Evolutionary conservation across 2,329 filamentous ascomycete species (phyloP).

Genomic region (Lecanicillium sp.): DNA sequence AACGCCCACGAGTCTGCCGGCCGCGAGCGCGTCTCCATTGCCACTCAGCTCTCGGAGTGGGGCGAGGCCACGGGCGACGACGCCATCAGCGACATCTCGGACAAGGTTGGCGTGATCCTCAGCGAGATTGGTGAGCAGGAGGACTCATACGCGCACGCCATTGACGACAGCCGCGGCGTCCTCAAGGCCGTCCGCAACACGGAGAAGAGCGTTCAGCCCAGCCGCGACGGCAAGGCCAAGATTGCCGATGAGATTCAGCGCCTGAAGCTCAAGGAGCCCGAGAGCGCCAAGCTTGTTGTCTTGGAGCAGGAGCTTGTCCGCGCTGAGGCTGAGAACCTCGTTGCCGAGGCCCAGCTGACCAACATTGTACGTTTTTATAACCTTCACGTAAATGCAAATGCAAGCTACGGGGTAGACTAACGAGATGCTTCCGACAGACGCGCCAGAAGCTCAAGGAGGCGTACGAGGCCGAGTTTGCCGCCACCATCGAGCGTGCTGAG

Average conservation of each 20-base stretch:
- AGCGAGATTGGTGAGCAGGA: conserved; percentile 93
- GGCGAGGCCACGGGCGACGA: conserved; percentile 88
- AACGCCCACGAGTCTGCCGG: conserved; percentile 76
- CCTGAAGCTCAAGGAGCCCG: conserved; percentile 86
- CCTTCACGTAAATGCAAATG: neutral
- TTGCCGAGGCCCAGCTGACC: conserved; percentile 91
- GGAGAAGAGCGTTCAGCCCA: conserved; percentile 90
- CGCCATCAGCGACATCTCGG: conserved; percentile 78
- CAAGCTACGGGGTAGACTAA: conserved; percentile 9
- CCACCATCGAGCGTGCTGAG: conserved; percentile 90
- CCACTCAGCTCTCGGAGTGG: conserved; percentile 91
- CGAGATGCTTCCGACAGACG: conserved; percentile 53
- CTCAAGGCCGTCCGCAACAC: conserved; percentile 94
- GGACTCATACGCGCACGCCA: conserved; percentile 73
- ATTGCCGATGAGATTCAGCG: conserved; percentile 87
- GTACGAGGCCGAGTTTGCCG: conserved; percentile 79
- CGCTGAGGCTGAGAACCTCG: conserved; percentile 90
- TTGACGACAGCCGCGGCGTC: conserved; percentile 76
- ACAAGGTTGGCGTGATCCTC: conserved; percentile 90
- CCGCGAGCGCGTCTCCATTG: conserved; percentile 76
- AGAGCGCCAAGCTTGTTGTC: conserved; percentile 70
- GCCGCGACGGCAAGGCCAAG: conserved; percentile 78
- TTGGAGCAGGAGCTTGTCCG: conserved; percentile 95
- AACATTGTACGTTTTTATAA: conserved; percentile 63
- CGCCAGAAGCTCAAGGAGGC: conserved; percentile 95